phyloP scores from a whole-genome alignment of 768 basidiomycete species.

The Amanita rubescens region DNA sequence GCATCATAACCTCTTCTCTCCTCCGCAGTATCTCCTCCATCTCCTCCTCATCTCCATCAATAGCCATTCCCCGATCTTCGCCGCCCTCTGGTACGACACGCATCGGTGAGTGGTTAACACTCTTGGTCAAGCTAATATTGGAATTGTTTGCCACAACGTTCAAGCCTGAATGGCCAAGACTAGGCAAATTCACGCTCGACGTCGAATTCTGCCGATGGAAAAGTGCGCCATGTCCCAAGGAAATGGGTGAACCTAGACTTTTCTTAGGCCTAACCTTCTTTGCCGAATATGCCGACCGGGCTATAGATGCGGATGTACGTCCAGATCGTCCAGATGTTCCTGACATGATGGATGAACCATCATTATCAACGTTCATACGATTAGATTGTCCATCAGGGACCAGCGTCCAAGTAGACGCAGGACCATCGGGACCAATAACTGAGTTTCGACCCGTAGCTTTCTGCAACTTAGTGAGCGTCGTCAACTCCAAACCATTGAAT shows the following conservation, averaged over 20 bases:
- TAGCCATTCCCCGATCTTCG: conserved; percentile 17
- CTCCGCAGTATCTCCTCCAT: conserved; percentile 64
- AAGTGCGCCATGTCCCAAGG: conserved; percentile 17
- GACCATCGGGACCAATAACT: conserved; percentile 7
- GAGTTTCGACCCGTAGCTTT: conserved; percentile 8
- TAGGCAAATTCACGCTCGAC: conserved; percentile 49
- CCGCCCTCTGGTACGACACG: conserved; percentile 46
- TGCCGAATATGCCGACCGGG: conserved; percentile 38
- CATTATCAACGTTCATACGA: conserved; percentile 37
- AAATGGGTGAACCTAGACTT: conserved; percentile 19
- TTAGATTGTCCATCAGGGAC: conserved; percentile 29
- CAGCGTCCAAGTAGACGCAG: conserved; percentile 28
- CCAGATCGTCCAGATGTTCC: conserved; percentile 43
- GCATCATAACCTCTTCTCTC: conserved; percentile 59
- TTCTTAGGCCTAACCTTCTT: conserved; percentile 27
- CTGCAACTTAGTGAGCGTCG: conserved; percentile 47
- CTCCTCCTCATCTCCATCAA: conserved; percentile 42
- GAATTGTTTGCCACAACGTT: conserved; percentile 30
- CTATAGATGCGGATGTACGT: conserved; percentile 39
- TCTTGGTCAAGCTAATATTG: conserved; percentile 44
- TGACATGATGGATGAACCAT: conserved; percentile 47
- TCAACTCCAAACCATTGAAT: conserved; percentile 73
- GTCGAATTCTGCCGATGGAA: conserved; percentile 51
- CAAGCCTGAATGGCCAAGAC: conserved; percentile 24
- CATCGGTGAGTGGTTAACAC: conserved; percentile 42